These are phyloP conservation scores for Podosphaera aphanis DNA, from an alignment of 2,329 filamentous ascomycete species.

Conservation along the genomic window DNA sequence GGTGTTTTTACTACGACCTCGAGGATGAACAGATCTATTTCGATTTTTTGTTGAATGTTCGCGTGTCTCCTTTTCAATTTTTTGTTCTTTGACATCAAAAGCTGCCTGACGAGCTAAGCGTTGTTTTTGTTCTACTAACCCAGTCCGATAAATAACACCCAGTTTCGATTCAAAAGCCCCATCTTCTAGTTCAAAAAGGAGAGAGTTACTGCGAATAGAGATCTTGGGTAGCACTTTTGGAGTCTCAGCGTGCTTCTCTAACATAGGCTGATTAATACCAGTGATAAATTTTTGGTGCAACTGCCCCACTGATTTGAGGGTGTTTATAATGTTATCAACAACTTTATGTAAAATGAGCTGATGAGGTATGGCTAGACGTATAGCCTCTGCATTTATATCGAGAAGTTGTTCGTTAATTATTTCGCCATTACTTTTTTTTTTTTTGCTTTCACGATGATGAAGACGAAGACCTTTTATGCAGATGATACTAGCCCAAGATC, in stretches of 20 bases:
- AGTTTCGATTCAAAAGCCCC: slow-evolving; percentile 95
- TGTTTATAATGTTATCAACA: slow-evolving; percentile 81
- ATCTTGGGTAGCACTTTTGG: slow-evolving; percentile 75
- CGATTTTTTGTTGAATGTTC: slow-evolving; percentile 29
- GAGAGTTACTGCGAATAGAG: slow-evolving; percentile 54
- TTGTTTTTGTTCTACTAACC: slow-evolving; percentile 73
- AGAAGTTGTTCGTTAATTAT: slow-evolving; percentile 56
- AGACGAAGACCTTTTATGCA: slow-evolving; percentile 62
- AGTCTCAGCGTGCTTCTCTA: slow-evolving; percentile 63
- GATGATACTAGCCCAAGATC: slow-evolving; percentile 66
- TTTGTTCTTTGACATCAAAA: slow-evolving; percentile 69
- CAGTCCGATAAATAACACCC: slow-evolving; percentile 76
- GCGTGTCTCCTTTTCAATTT: slow-evolving; percentile 44
- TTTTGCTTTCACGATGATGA: slow-evolving; percentile 55
- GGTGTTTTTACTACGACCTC: slow-evolving; percentile 12
- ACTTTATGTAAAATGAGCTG: slow-evolving; percentile 75
- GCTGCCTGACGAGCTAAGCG: slow-evolving; percentile 75
- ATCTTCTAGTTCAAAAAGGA: slow-evolving; percentile 85
- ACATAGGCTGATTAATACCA: slow-evolving; percentile 65
- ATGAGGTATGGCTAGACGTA: slow-evolving; percentile 72
- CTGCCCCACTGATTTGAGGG: slow-evolving; percentile 67
- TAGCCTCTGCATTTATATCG: slow-evolving; percentile 64
- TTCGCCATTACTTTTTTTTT: slow-evolving; percentile 34
- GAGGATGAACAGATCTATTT: slow-evolving; percentile 24
- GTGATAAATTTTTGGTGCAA: slow-evolving; percentile 84